These are phyloP conservation scores for Septoria petroselini DNA, from an alignment of 2,329 filamentous ascomycete species.

Conservation along the genomic window DNA sequence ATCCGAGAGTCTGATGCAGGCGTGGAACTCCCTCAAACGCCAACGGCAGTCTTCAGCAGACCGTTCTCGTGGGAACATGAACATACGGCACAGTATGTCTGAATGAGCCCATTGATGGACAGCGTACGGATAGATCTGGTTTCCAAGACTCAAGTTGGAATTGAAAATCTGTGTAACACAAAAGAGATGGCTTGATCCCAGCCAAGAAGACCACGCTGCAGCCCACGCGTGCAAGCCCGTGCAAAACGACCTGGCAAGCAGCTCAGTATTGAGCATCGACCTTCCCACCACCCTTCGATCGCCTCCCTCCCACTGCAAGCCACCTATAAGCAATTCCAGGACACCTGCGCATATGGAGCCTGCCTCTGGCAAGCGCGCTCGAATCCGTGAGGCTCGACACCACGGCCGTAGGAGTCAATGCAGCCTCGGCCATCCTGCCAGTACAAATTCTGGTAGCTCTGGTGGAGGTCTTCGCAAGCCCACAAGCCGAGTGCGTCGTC, in stretches of 20 bases:
- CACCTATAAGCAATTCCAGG: background rate
- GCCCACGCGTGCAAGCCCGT: no score
- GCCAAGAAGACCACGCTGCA: no score
- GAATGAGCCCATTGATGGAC: background rate
- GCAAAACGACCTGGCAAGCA: background rate
- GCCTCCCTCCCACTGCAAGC: background rate
- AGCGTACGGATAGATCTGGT: background rate
- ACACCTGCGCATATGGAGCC: background rate
- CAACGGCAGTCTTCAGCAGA: background rate
- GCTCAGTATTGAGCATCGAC: background rate
- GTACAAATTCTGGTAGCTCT: background rate
- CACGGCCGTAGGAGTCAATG: conserved; percentile 4
- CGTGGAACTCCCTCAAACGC: background rate
- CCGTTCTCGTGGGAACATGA: conserved; percentile 1
- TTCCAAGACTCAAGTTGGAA: background rate
- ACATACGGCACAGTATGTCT: background rate
- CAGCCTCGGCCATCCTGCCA: conserved; percentile 2
- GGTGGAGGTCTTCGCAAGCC: background rate
- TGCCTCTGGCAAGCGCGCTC: conserved; percentile 11
- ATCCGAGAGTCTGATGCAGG: background rate
- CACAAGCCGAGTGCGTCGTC: background rate
- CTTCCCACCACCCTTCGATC: background rate
- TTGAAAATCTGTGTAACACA: no score
- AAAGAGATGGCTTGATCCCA: no score
- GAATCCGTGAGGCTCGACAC: conserved; percentile 10